Evolutionary conservation across 495 filamentous ascomycete species (phyloP).

Genomic region (Aspergillus affinis): DNA sequence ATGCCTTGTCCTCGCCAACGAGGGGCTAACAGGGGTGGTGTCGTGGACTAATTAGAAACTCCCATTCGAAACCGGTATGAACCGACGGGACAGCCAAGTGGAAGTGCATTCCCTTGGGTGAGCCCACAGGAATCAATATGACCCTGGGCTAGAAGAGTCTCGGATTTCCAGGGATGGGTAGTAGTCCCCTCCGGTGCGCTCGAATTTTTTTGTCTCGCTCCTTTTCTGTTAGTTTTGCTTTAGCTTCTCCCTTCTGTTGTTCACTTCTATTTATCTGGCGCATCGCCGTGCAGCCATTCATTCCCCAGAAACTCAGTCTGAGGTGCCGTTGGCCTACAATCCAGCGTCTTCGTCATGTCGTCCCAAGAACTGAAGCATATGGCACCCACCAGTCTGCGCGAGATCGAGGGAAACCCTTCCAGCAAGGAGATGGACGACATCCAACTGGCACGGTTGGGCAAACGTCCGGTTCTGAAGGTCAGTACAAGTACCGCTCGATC

Average conservation of each 20-base stretch:
- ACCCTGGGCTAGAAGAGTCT: not conserved
- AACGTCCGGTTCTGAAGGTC: constrained; percentile 46
- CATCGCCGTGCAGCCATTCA: not conserved
- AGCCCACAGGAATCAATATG: not conserved
- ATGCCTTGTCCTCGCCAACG: not conserved
- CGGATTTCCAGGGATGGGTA: not conserved
- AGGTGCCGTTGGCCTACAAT: not conserved
- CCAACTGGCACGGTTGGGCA: constrained; percentile 47
- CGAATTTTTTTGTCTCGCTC: not conserved
- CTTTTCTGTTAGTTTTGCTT: not conserved
- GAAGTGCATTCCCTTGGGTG: not conserved
- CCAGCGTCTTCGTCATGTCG: constrained; percentile 9
- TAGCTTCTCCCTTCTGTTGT: not conserved
- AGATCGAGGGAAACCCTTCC: constrained; percentile 17
- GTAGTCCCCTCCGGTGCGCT: not conserved
- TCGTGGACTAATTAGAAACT: not conserved
- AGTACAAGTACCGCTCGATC: not conserved
- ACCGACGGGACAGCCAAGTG: not conserved
- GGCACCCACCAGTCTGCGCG: constrained; percentile 8
- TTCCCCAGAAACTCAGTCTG: not conserved
- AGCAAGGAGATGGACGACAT: constrained; percentile 37
- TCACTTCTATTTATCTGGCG: not conserved
- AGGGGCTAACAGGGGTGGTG: not conserved
- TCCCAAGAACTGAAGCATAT: constrained; percentile 17
- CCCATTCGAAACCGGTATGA: not conserved